Base-by-base conservation (phyloP, 129 eudicot species). In the Gnaphalium uliginosum region DNA sequence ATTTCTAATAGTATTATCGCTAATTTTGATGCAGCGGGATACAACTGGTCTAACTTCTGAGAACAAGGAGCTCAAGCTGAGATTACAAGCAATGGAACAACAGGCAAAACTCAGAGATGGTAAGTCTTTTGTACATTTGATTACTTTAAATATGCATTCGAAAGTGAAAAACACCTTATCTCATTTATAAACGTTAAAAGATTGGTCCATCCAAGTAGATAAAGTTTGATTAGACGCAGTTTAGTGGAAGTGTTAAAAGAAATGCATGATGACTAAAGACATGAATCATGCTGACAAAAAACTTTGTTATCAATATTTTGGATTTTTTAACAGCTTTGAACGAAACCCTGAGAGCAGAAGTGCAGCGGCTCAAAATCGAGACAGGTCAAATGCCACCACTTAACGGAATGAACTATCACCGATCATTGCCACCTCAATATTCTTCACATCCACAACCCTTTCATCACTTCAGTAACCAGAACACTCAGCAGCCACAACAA, bases 31-130 rank as follows among this genome's bases (percentile, higher is more conserved):
- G 77, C 86, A 93, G 98, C 82, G 96, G 75, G 96, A 93, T 76
- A 86, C 96, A 5, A 73, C 83, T 7, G 92, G 90, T 25, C 77
- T 89, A 83, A 93, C 94, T 53, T 57, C 83, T 37, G 98, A 89
- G 88, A 93, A 93, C 87, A 93, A 86, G 83, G 96, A 89, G 72
- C 98, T 93, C 65, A 87, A 88, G 77, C 81, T 93, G 78, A 87
- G 96, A 71, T 72, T 93, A 79, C 90, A 93, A 75, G 92, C 98
- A 19, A 56, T 93, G 96, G 96, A 93, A 80, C 98, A 93, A 74
- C 92, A 89, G 50, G 98, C 94, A 37, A 88, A 83, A 68, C 96
- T 93, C 29, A 85, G 95, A 85, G 94, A 93, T 68, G 98, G 98
- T 88, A 89, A 81, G 76, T 41, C 23, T 60, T 15, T 71, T 68